These are phyloP conservation scores for Hypoxylon sp. DNA, from an alignment of 2,329 filamentous ascomycete species.

Conservation along the genomic window DNA sequence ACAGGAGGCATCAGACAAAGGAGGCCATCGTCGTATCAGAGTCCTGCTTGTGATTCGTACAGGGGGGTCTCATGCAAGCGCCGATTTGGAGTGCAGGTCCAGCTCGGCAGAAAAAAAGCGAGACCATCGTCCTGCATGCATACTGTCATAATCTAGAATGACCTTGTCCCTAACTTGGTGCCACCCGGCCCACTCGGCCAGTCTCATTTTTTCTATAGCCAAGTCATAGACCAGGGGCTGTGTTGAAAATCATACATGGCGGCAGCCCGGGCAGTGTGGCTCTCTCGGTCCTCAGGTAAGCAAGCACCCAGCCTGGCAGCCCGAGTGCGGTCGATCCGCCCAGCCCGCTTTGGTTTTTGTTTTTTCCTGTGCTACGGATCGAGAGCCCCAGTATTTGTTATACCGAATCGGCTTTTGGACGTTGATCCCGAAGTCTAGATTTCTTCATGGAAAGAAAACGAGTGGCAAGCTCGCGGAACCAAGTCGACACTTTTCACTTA, in stretches of 20 bases:
- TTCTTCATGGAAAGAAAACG: constrained; percentile 12
- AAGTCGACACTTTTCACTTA: constrained; percentile 5
- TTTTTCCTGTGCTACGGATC: constrained; percentile 5
- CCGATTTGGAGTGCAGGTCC: constrained; percentile 17
- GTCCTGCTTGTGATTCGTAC: constrained; percentile 10
- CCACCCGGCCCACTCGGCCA: constrained; percentile 26
- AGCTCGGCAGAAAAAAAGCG: constrained; percentile 18
- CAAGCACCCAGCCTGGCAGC: background rate
- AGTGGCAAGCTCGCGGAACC: constrained; percentile 8
- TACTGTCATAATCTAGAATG: constrained; percentile 30
- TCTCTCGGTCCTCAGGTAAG: too few relatives aligned
- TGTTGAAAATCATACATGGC: constrained; percentile 9
- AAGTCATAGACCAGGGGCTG: constrained; percentile 15
- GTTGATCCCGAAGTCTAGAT: constrained; percentile 22
- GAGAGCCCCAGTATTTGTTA: constrained; percentile 7
- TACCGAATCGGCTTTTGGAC: constrained; percentile 9
- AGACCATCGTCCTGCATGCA: constrained; percentile 26
- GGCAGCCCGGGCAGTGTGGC: too few relatives aligned
- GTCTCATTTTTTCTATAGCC: constrained; percentile 12
- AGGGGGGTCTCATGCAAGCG: constrained; percentile 27
- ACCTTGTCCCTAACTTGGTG: constrained; percentile 24
- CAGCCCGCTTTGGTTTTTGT: too few relatives aligned
- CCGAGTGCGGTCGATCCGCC: constrained; percentile 3
- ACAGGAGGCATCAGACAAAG: constrained; percentile 18
- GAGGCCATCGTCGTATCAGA: constrained; percentile 33